Percentiles rank a stretch among this genome's conserved stretches.
Conservation (phyloP, 2,329 filamentous ascomycete species). For the Fusarium sp. region DNA sequence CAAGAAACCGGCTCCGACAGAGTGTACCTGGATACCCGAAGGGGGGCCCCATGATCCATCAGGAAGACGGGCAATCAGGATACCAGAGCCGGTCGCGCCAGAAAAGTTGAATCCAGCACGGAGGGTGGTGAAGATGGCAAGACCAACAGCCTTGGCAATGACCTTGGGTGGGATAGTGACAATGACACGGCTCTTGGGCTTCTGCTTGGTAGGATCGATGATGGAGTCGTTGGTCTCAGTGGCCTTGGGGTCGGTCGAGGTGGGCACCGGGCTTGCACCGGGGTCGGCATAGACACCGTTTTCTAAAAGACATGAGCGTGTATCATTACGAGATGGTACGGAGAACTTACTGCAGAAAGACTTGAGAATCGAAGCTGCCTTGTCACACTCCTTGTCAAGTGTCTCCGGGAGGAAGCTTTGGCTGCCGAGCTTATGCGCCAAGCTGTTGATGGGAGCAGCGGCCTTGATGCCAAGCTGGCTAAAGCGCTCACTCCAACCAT, state of each 20-base stretch:
- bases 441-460: conserved; percentile 80
- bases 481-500: conserved; percentile 48
- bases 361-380: conserved; percentile 84
- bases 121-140: conserved; percentile 80
- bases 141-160: conserved; percentile 73
- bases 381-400: conserved; percentile 90
- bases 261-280: conserved; percentile 41
- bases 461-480: conserved; percentile 55
- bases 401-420: conserved; percentile 90
- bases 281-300: conserved; percentile 64
- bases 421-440: conserved; percentile 84
- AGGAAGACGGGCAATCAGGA: conserved; percentile 71
- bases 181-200: conserved; percentile 60
- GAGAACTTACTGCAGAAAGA: conserved; percentile 81
- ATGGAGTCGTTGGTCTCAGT: conserved; percentile 42
- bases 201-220: conserved; percentile 51
- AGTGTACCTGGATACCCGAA: conserved; percentile 84
- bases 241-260: conserved; percentile 49
- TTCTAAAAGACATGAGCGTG: conserved; percentile 49
- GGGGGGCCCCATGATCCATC: conserved; percentile 83
- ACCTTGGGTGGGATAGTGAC: conserved; percentile 69
- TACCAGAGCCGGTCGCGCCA: conserved; percentile 74
- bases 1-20: conserved; percentile 82
- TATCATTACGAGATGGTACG: accelerated
- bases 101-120: conserved; percentile 74